Evolutionary conservation across 1,139 yeast genomes (phyloP).

Genomic region (Yamadazyma atlantica): DNA sequence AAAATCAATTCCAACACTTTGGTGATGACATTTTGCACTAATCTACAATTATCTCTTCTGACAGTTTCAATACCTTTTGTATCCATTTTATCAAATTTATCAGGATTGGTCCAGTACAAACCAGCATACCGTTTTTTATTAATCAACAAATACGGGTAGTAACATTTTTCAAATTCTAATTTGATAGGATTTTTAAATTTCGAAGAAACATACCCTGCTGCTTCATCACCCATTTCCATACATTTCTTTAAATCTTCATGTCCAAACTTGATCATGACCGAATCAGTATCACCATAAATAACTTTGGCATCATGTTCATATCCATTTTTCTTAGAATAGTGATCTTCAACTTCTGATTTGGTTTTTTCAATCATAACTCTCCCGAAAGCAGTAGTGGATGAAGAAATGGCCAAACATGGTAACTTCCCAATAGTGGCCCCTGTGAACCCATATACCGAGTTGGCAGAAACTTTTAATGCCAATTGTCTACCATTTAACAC

Average conservation of each 20-base stretch:
- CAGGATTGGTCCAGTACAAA: conserved; percentile 88
- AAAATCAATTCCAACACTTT: conserved; percentile 82
- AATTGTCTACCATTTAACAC: conserved; percentile 96
- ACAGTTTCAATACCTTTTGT: conserved; percentile 98
- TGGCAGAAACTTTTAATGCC: conserved; percentile 95
- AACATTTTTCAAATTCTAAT: conserved; percentile 94
- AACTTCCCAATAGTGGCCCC: conserved; percentile 98
- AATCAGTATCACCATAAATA: conserved; percentile 98
- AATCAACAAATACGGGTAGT: conserved; percentile 89
- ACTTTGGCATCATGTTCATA: conserved; percentile 82
- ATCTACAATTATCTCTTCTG: conserved; percentile 92
- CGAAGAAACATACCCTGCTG: conserved; percentile 83
- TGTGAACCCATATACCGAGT: conserved; percentile 97
- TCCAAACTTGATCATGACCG: conserved; percentile 98
- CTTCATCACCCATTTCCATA: conserved; percentile 91
- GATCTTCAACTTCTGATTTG: conserved; percentile 78
- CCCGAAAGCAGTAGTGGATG: conserved; percentile 94
- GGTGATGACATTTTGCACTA: conserved; percentile 93
- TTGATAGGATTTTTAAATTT: conserved; percentile 85
- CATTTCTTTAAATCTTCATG: conserved; percentile 76
- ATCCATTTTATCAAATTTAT: conserved; percentile 93
- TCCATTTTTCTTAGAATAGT: conserved; percentile 79
- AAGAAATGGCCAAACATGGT: conserved; percentile 95
- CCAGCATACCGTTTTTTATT: conserved; percentile 98
- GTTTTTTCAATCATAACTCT: conserved; percentile 96